phyloP scores from a whole-genome alignment of 2,329 filamentous ascomycete genomes.

The Aspergillus felis region DNA sequence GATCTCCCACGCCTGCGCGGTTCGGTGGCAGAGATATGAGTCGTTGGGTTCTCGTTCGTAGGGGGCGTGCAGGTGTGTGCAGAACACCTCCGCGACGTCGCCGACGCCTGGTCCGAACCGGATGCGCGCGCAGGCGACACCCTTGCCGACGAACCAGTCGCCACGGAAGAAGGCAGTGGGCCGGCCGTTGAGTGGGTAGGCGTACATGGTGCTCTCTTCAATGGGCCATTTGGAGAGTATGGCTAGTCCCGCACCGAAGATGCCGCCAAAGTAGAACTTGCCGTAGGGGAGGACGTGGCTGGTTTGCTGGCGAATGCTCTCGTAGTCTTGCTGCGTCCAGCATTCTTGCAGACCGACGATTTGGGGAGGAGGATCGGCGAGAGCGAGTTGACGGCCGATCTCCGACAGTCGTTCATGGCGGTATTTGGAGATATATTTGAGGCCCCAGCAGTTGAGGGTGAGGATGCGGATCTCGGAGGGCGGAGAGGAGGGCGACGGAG shows the following conservation, averaged over 20 bases:
- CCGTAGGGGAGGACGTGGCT: slow-evolving; percentile 74
- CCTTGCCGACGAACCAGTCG: slow-evolving; percentile 96
- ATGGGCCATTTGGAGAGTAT: slow-evolving; percentile 93
- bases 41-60: slow-evolving; percentile 78
- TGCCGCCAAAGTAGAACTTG: slow-evolving; percentile 88
- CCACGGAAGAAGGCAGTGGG: slow-evolving; percentile 92
- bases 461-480: slow-evolving; percentile 68
- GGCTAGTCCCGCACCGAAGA: slow-evolving; percentile 83
- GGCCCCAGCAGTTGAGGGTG: slow-evolving; percentile 95
- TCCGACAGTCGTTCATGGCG: slow-evolving; percentile 74
- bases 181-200: slow-evolving; percentile 86
- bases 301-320: slow-evolving; percentile 69
- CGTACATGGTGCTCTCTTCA: slow-evolving; percentile 78
- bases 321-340: slow-evolving; percentile 84
- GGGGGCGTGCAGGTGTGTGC: slow-evolving; percentile 85
- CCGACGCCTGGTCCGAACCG: slow-evolving; percentile 61
- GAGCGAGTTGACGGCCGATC: slow-evolving; percentile 76
- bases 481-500: slow-evolving; percentile 27
- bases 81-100: slow-evolving; percentile 83
- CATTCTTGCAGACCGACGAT: slow-evolving; percentile 95
- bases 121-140: slow-evolving; percentile 78
- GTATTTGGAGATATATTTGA: slow-evolving; percentile 78
- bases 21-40: slow-evolving; percentile 85
- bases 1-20: slow-evolving; percentile 92
- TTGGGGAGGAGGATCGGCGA: slow-evolving; percentile 64